Evolutionary conservation across 148 eudicot species (phyloP).

Genomic region (Camellia granthamiana): DNA sequence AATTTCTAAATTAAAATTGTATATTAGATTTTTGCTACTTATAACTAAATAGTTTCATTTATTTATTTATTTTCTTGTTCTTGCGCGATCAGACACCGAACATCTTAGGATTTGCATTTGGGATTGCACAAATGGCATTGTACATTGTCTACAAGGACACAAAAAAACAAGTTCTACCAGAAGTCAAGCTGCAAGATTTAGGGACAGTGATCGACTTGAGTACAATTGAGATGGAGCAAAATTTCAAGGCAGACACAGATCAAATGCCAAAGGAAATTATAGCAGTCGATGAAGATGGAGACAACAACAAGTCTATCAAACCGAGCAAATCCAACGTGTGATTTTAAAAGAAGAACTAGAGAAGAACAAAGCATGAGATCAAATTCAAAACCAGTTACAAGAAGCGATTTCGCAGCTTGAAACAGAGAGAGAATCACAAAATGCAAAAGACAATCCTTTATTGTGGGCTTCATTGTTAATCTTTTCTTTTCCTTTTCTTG

Average conservation of each 20-base stretch:
- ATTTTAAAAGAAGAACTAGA: neutral
- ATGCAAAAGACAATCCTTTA: too few relatives aligned
- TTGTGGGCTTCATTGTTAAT: neutral
- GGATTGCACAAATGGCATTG: conserved; percentile 64
- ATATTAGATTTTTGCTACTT: neutral
- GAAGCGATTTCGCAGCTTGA: neutral
- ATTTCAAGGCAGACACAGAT: neutral
- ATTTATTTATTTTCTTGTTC: neutral
- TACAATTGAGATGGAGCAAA: neutral
- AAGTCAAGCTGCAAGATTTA: conserved; percentile 19
- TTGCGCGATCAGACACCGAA: conserved; percentile 55
- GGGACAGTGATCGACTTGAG: conserved; percentile 2
- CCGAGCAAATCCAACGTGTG: conserved; percentile 5
- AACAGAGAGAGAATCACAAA: too few relatives aligned
- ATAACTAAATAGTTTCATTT: neutral
- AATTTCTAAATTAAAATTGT: too few relatives aligned
- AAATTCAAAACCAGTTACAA: neutral
- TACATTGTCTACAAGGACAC: conserved; percentile 51
- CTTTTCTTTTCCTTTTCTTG: neutral
- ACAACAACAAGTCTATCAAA: neutral
- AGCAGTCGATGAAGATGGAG: neutral
- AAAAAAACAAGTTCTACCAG: conserved; percentile 26
- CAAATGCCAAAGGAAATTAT: neutral
- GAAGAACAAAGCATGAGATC: neutral
- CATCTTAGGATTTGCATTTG: conserved; percentile 60